A percentile compares a stretch with the other conserved stretches of the same genome.
Conservation (phyloP, 2,329 filamentous ascomycete species). For the Venturiaceae sp. region DNA sequence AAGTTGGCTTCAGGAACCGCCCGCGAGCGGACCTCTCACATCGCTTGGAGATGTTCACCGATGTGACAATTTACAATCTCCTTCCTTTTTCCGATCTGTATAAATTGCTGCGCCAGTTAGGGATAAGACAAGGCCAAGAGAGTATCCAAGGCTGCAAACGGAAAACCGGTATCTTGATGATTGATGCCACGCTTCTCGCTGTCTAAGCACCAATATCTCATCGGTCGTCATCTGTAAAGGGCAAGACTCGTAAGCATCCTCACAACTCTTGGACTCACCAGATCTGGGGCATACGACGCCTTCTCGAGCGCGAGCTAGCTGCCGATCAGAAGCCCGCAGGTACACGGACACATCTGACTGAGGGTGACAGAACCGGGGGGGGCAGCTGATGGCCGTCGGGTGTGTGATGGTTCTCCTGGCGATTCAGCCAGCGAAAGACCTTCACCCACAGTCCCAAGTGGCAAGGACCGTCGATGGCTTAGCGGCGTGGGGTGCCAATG, state of each 20-base stretch:
- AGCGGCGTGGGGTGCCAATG: not conserved
- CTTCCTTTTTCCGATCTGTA: not conserved
- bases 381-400: not conserved
- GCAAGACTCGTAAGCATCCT: not conserved
- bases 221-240: not conserved
- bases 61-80: not conserved
- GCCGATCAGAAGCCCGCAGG: not conserved
- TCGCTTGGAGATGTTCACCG: not conserved
- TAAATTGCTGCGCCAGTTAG: not conserved
- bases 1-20: not conserved
- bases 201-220: not conserved
- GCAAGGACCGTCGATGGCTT: not conserved
- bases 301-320: not conserved
- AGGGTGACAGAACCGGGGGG: no score
- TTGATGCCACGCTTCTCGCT: not conserved
- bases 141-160: not conserved
- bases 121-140: not conserved
- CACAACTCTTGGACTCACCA: not conserved
- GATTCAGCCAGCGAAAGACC: not conserved
- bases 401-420: not conserved
- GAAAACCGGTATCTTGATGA: not conserved
- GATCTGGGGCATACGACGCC: not conserved
- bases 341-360: no score
- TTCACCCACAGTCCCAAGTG: not conserved
- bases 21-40: not conserved